phyloP scores from a whole-genome alignment of 345 rosid species.

The Dipteronia sinensis region DNA sequence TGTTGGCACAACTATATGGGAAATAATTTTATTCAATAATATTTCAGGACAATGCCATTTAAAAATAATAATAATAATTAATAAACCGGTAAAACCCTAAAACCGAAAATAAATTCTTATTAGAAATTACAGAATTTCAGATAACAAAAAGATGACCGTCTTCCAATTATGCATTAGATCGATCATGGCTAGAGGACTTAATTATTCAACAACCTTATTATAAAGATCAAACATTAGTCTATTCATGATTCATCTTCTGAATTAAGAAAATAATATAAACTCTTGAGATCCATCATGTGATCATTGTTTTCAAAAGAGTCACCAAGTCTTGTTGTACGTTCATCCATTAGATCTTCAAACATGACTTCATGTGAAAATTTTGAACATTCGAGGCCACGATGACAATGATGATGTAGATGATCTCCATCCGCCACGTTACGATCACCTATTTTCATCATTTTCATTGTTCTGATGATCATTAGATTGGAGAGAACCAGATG shows the following conservation, averaged over 20 bases:
- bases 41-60: too few relatives aligned
- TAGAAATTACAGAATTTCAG: too few relatives aligned
- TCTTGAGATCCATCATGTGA: conserved; percentile 14
- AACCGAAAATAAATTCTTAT: too few relatives aligned
- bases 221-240: background rate
- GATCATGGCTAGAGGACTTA: too few relatives aligned
- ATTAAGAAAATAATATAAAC: conserved; percentile 2
- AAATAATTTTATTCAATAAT: too few relatives aligned
- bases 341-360: background rate
- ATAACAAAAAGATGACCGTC: too few relatives aligned
- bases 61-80: too few relatives aligned
- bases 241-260: background rate
- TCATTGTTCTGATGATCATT: background rate
- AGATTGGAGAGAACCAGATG: background rate
- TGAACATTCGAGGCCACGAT: background rate
- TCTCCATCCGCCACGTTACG: background rate
- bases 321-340: background rate
- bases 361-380: background rate
- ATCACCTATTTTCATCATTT: background rate
- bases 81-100: too few relatives aligned
- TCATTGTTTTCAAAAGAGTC: conserved; percentile 4
- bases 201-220: too few relatives aligned
- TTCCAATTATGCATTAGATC: too few relatives aligned
- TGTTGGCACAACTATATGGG: too few relatives aligned
- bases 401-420: background rate